Evolutionary conservation across 1,139 yeast species (phyloP), one percentile per base, ranked within the genome.

Genomic region (Pneumocystis carinii): DNA sequence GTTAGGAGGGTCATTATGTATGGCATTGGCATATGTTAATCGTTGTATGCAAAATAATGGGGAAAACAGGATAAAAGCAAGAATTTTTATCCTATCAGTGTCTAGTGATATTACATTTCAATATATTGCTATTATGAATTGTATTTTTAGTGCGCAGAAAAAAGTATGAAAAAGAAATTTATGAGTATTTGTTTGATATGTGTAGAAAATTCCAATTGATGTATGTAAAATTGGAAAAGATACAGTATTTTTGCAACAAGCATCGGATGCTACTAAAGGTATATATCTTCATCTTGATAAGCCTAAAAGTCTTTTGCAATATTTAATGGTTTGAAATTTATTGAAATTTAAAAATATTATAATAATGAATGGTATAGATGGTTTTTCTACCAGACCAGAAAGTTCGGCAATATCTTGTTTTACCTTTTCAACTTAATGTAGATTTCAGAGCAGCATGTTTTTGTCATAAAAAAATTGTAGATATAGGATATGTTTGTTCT

Each of bases 361-460:
- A 3, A 5, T 37, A 57, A 37, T 37, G n/a, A 6, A 17, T 19
- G 10, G 29, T 37, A 19, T 57, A 60, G 62, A 70, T 75, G 35
- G 90, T 94, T 2, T 83, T 85, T 70, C 83, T 88, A 69, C 83
- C 92, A 17, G 97, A 90, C 69, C 96, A 97, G 0, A 81, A 86
- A 7, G 76, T 90, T 39, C 78, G 97, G 63, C 81, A 83, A 14
- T 82, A 84, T 64, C 78, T 94, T 42, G 84, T 89, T 55, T 77
- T 88, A 59, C 97, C 97, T 0, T 86, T 95, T 0, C 86, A 86
- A 70, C 83, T 89, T 4, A 85, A 87, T 68, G 95, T 92, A 59
- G 96, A 92, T 73, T 94, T 92, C 72, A 78, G 96, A 67, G 97
- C 99, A 0, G 90, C 96, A 41, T 92, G 99, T 73, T 92, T 89